Conservation (phyloP, 2,329 filamentous ascomycete species). For the Aurifilum marmelostoma region DNA sequence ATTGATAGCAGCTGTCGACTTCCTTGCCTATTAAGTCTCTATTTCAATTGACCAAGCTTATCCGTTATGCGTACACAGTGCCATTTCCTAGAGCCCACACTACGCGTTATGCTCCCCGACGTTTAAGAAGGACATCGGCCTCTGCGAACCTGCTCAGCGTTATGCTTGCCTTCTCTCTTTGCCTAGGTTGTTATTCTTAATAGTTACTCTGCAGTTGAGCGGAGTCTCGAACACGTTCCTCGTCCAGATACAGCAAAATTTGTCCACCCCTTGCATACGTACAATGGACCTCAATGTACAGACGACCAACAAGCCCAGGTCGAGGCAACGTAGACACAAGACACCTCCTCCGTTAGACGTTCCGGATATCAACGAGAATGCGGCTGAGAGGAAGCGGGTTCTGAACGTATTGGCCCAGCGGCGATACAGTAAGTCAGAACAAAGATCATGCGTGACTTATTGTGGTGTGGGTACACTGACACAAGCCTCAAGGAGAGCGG, state of each 20-base stretch:
- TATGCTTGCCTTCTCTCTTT: background rate
- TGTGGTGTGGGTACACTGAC: slow-evolving; percentile 23
- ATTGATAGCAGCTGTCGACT: background rate
- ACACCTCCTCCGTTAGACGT: slow-evolving; percentile 45
- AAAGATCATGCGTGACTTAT: background rate
- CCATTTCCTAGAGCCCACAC: background rate
- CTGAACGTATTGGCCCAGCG: slow-evolving; percentile 59
- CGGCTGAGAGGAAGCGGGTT: slow-evolving; percentile 56
- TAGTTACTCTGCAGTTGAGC: background rate
- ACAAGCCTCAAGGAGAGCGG: slow-evolving; percentile 34
- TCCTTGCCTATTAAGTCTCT: background rate
- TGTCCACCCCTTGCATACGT: no score
- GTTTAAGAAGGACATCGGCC: background rate
- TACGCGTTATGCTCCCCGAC: slow-evolving; percentile 9
- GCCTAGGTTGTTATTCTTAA: background rate
- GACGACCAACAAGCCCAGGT: slow-evolving; percentile 30
- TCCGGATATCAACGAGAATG: slow-evolving; percentile 54
- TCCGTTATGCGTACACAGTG: slow-evolving; percentile 17
- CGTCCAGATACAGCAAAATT: background rate
- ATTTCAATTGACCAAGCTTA: background rate
- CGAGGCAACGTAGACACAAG: slow-evolving; percentile 46
- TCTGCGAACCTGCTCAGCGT: background rate
- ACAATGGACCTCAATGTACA: background rate
- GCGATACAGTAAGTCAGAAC: slow-evolving; percentile 48
- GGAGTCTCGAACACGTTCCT: background rate